Conservation (phyloP, 176 grass and related monocot species). For the Lolium perenne region DNA sequence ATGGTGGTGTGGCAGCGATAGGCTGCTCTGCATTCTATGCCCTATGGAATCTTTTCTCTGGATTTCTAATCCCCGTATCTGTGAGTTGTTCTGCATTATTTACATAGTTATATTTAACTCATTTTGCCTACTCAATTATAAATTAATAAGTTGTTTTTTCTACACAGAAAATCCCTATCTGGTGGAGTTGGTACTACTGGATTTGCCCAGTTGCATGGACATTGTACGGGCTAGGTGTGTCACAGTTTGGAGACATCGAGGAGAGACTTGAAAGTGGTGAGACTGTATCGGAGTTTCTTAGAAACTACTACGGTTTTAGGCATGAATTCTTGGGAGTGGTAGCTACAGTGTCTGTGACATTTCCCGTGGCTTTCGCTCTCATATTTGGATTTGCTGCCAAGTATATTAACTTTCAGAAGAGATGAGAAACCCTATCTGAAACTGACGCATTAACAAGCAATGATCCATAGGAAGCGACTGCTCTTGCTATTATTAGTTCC, state of each 20-base stretch:
- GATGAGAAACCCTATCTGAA: constrained; percentile 4
- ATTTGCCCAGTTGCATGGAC: constrained; percentile 46
- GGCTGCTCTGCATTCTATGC: constrained; percentile 25
- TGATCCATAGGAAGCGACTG: not conserved
- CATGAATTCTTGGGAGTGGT: constrained; percentile 43
- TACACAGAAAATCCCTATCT: constrained; percentile 34
- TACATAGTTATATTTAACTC: not conserved
- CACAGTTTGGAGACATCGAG: constrained; percentile 46
- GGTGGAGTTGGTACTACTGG: constrained; percentile 46
- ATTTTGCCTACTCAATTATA: not conserved
- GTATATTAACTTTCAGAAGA: constrained; percentile 44
- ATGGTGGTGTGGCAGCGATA: not conserved
- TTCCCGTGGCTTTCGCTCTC: constrained; percentile 20
- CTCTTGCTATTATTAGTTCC: not conserved
- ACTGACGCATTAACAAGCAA: not conserved
- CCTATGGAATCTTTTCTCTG: constrained; percentile 42
- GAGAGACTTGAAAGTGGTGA: constrained; percentile 44
- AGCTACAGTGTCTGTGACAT: not conserved
- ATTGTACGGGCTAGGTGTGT: constrained; percentile 29
- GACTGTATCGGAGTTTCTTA: constrained; percentile 37
- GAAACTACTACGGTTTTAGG: constrained; percentile 40
- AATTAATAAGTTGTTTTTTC: not conserved
- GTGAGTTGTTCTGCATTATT: not conserved
- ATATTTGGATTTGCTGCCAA: constrained; percentile 34
- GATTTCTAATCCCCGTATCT: constrained; percentile 42